Percentiles rank a stretch among this genome's conserved stretches.
phyloP scores from a whole-genome alignment of 2,329 filamentous ascomycete species.

The Penicillium aurantiogriseum region DNA sequence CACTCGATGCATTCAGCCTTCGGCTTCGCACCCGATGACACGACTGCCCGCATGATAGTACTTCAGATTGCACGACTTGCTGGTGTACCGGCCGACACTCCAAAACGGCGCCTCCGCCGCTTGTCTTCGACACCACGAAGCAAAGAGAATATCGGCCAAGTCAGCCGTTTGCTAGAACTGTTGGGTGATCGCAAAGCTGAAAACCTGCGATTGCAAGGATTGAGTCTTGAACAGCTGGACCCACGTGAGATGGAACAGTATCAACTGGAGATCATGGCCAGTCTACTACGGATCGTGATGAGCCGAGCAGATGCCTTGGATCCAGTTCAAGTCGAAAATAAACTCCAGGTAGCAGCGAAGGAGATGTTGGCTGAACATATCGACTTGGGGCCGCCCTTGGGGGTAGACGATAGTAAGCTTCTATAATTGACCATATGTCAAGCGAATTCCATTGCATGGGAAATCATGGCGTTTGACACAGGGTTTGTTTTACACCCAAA shows the following conservation, averaged over 20 bases:
- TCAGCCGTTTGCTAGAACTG: conserved; percentile 46
- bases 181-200: conserved; percentile 42
- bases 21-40: conserved; percentile 46
- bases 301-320: conserved; percentile 30
- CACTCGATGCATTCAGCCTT: conserved; percentile 47
- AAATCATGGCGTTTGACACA: conserved; percentile 1
- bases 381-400: conserved; percentile 33
- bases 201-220: conserved; percentile 32
- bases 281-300: conserved; percentile 43
- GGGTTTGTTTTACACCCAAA: background rate
- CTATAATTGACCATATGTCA: conserved; percentile 12
- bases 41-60: conserved; percentile 49
- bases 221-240: conserved; percentile 37
- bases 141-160: conserved; percentile 46
- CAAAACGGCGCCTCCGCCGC: conserved; percentile 41
- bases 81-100: conserved; percentile 34
- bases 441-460: background rate
- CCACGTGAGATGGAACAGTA: conserved; percentile 39
- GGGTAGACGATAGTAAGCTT: conserved; percentile 26
- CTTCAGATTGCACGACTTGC: conserved; percentile 50
- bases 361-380: conserved; percentile 40
- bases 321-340: conserved; percentile 32
- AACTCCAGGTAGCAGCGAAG: conserved; percentile 34
- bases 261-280: conserved; percentile 44
- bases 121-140: conserved; percentile 42